Evolutionary conservation across 495 filamentous ascomycete genomes (phyloP), one percentile per base, ranked within the genome.

Genomic region (Xylaria curta): DNA sequence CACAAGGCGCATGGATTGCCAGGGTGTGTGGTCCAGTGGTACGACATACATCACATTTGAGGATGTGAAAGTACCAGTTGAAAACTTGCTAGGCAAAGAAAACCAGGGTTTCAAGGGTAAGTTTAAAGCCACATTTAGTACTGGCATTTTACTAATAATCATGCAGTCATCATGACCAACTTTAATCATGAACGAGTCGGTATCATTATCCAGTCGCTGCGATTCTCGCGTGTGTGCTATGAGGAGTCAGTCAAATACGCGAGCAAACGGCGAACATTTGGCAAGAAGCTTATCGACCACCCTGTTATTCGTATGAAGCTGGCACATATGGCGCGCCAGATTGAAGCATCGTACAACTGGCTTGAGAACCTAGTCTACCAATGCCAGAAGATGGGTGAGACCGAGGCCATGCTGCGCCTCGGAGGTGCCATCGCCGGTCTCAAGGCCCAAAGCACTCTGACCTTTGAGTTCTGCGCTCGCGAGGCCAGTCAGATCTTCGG

Each of bases 111-210:
- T 99, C 88, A 94, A 95, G 82, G 89, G 89, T 88, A 73, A 68
- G 73, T 42, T 73, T 51, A 19, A 17, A n/a, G 36, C 19, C 1
- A 44, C 46, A 12, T 31, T 58, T 47, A 24, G 40, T 13, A 10
- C 13, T 24, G 31, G 10, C 24, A 21, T 42, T 17, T n/a, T 60
- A 15, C 33, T 65, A 31, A 72, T 36, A 2, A 7, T 33, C 17
- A n/a, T 66, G n/a, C 31, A 81, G 94, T 94, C 66, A 92, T 97
- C 84, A 97, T 97, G 94, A 97, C 94, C 70, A 99, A 99, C 87
- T 99, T 99, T 87, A 99, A 99, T 87, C 96, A 98, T 87, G 96
- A 98, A 84, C 92, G 96, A 64, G 94, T 99, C 72, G 96, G 96
- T 60, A 98, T 98, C 81, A 94, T 98, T 82, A 99, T 99, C 85